These are phyloP conservation scores for Galium porrigens DNA, from an alignment of 305 asterid genomes.

Conservation along the genomic window DNA sequence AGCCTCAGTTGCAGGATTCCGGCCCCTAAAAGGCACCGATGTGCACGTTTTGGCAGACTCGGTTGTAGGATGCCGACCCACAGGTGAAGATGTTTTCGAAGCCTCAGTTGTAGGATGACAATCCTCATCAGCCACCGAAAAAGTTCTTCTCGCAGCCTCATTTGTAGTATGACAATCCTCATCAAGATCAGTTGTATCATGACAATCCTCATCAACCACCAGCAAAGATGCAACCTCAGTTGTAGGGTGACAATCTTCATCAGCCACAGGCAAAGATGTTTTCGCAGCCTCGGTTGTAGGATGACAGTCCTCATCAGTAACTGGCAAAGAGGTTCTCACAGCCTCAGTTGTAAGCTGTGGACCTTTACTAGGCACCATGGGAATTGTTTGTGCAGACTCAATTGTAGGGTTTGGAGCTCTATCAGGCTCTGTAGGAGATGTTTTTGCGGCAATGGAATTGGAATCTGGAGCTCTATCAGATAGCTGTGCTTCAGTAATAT, in stretches of 20 bases:
- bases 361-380: constrained; percentile 17
- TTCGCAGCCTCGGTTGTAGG: not conserved
- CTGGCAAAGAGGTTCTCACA: not conserved
- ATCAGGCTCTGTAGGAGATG: constrained; percentile 6
- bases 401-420: not conserved
- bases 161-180: no score
- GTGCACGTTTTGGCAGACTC: not conserved
- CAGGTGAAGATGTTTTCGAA: not conserved
- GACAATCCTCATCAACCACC: not conserved
- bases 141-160: not conserved
- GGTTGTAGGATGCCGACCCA: not conserved
- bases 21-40: not conserved
- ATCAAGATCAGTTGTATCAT: not conserved
- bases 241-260: not conserved
- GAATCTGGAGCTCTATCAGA: constrained; percentile 18
- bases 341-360: constrained; percentile 3
- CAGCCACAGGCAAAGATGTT: not conserved
- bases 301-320: not conserved
- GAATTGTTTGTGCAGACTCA: not conserved
- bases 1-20: not conserved
- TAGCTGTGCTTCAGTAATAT: constrained; percentile 27
- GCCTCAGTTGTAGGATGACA: no score
- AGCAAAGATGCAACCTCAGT: not conserved
- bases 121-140: no score
- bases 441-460: constrained; percentile 8